These are phyloP conservation scores for Ganoderma sp. DNA, from an alignment of 1,284 basidiomycete species.

Conservation along the genomic window DNA sequence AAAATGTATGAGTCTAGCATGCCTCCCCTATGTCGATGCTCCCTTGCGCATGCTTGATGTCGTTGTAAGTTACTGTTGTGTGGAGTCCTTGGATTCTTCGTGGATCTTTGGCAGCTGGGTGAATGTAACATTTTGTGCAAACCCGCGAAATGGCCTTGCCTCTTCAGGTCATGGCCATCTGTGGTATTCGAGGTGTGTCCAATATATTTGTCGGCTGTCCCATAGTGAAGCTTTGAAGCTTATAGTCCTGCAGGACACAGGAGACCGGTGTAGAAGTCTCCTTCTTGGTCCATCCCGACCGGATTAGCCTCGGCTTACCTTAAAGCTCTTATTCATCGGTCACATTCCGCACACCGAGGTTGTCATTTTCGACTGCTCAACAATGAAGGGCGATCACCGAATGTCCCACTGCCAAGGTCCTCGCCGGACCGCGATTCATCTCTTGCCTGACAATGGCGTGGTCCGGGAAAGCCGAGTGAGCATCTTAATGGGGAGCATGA, in stretches of 20 bases:
- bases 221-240: neutral
- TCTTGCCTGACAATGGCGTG: too few species aligned
- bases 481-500: constrained; percentile 20
- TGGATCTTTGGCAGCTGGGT: neutral
- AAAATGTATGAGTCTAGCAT: constrained; percentile 43
- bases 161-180: neutral
- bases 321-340: neutral
- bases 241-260: neutral
- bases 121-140: neutral
- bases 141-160: neutral
- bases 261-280: neutral
- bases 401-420: neutral
- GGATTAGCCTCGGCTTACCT: constrained; percentile 6
- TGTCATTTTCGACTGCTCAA: neutral
- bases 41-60: constrained; percentile 24
- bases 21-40: constrained; percentile 29
- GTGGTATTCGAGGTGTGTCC: neutral
- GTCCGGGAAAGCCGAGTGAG: neutral
- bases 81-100: neutral
- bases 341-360: neutral
- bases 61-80: neutral
- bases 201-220: neutral
- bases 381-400: neutral
- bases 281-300: neutral
- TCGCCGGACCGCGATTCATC: too few species aligned